phyloP scores from a whole-genome alignment of 805 yeast species.

The Ogataea methylovora region DNA sequence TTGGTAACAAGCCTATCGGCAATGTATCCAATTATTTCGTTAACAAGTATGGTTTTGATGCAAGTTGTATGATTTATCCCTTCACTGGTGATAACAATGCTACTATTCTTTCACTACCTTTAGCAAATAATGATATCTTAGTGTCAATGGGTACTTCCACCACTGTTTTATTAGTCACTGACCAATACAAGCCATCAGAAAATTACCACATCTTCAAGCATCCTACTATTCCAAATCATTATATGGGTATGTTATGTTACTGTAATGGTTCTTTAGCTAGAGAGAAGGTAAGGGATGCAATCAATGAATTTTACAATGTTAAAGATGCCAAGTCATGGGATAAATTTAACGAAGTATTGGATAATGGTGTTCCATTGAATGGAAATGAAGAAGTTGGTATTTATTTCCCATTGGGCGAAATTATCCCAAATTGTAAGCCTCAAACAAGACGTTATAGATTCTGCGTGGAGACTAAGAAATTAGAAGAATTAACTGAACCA shows the following conservation, averaged over 20 bases:
- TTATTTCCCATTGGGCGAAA: slow-evolving; percentile 86
- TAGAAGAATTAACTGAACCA: slow-evolving; percentile 23
- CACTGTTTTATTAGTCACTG: slow-evolving; percentile 75
- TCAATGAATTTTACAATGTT: slow-evolving; percentile 38
- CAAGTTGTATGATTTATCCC: slow-evolving; percentile 55
- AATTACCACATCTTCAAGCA: slow-evolving; percentile 83
- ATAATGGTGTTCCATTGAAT: slow-evolving; percentile 22
- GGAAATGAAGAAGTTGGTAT: slow-evolving; percentile 53
- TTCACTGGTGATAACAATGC: slow-evolving; percentile 92
- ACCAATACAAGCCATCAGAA: slow-evolving; percentile 67
- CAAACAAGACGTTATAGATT: slow-evolving; percentile 49
- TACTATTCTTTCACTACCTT: slow-evolving; percentile 76
- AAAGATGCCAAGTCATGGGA: slow-evolving; percentile 43
- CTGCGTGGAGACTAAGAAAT: slow-evolving; percentile 20
- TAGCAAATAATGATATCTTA: slow-evolving; percentile 66
- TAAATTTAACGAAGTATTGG: slow-evolving; percentile 49
- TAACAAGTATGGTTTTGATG: slow-evolving; percentile 53
- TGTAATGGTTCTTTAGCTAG: slow-evolving; percentile 88
- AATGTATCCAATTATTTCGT: slow-evolving; percentile 52
- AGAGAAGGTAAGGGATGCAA: slow-evolving; percentile 59
- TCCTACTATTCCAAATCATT: slow-evolving; percentile 68
- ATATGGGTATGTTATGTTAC: slow-evolving; percentile 94
- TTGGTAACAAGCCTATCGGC: slow-evolving; percentile 43
- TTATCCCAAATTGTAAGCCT: slow-evolving; percentile 73
- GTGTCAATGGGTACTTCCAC: slow-evolving; percentile 90